Percentiles rank a stretch among this genome's conserved stretches.
phyloP scores from a whole-genome alignment of 257 asterid genomes.

The Vinca minor region DNA sequence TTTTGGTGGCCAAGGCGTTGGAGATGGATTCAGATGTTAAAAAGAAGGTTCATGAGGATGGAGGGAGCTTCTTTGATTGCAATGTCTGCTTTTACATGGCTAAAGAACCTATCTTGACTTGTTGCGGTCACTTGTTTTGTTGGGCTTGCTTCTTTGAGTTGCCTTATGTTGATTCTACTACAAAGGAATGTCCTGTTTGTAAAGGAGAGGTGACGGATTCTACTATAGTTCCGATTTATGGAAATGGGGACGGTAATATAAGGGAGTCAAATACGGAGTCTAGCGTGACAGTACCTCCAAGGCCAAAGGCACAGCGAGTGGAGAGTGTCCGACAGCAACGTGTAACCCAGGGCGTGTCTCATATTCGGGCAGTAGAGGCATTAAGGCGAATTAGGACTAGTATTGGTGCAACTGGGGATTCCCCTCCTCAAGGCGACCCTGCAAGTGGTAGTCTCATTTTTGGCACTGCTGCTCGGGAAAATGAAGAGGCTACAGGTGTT shows the following conservation, averaged over 20 bases:
- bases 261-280: conserved; percentile 25
- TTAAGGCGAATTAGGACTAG: conserved; percentile 46
- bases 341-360: conserved; percentile 24
- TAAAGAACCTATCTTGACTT: conserved; percentile 41
- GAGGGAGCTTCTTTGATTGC: conserved; percentile 43
- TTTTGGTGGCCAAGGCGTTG: conserved; percentile 77
- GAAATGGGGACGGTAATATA: conserved; percentile 33
- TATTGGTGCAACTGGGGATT: conserved; percentile 34
- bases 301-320: conserved; percentile 48
- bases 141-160: conserved; percentile 54
- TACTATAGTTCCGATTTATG: conserved; percentile 36
- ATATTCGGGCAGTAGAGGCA: conserved; percentile 47
- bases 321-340: conserved; percentile 48
- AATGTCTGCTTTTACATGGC: conserved; percentile 39
- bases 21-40: conserved; percentile 43
- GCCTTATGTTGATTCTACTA: conserved; percentile 34
- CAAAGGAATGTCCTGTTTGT: conserved; percentile 51
- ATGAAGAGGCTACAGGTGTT: conserved; percentile 26
- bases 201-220: conserved; percentile 48
- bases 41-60: conserved; percentile 42
- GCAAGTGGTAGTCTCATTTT: conserved; percentile 16
- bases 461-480: conserved; percentile 23
- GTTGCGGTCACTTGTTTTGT: conserved; percentile 53
- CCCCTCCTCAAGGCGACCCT: conserved; percentile 24
- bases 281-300: conserved; percentile 36